Percentiles rank a stretch among this genome's conserved stretches.
These are phyloP conservation scores for Wallacemonas collosoma DNA, from an alignment of 208 protist species.

Conservation along the genomic window DNA sequence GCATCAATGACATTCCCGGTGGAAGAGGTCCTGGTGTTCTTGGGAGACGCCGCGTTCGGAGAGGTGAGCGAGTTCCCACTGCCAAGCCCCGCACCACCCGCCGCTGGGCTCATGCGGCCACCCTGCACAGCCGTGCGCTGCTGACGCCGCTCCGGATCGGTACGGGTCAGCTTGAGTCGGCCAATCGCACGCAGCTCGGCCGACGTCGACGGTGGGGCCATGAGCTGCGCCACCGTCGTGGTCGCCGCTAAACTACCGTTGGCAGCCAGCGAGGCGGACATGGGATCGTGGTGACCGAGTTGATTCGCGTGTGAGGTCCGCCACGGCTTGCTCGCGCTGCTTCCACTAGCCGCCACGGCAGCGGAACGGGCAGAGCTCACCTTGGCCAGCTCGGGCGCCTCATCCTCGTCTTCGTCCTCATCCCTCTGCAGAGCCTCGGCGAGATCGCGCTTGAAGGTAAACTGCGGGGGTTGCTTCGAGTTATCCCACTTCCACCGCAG, in stretches of 20 bases:
- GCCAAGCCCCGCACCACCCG: background rate
- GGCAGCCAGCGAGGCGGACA: slow-evolving; percentile 13
- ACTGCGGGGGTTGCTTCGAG: no score
- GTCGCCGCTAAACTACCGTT: slow-evolving; percentile 31
- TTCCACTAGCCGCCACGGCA: no score
- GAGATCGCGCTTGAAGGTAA: no score
- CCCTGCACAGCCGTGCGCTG: background rate
- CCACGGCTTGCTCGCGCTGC: background rate
- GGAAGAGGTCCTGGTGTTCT: background rate
- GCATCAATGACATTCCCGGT: background rate
- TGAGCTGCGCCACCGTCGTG: slow-evolving; percentile 42
- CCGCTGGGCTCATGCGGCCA: background rate
- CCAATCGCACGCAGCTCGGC: slow-evolving; percentile 42
- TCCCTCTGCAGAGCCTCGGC: no score
- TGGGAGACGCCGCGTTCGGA: background rate
- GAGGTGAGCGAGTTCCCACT: slow-evolving; percentile 11
- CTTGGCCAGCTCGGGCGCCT: no score
- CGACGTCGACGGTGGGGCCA: slow-evolving; percentile 37
- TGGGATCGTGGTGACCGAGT: background rate
- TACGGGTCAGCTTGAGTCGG: slow-evolving; percentile 41
- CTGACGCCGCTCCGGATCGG: slow-evolving; percentile 29
- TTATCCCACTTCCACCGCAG: no score
- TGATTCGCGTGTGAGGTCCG: background rate
- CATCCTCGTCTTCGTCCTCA: no score
- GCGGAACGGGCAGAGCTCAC: no score